A percentile compares a stretch with the other conserved stretches of the same genome.
Evolutionary conservation across 495 filamentous ascomycete species (phyloP).

Genomic region (Apodospora peruviana): DNA sequence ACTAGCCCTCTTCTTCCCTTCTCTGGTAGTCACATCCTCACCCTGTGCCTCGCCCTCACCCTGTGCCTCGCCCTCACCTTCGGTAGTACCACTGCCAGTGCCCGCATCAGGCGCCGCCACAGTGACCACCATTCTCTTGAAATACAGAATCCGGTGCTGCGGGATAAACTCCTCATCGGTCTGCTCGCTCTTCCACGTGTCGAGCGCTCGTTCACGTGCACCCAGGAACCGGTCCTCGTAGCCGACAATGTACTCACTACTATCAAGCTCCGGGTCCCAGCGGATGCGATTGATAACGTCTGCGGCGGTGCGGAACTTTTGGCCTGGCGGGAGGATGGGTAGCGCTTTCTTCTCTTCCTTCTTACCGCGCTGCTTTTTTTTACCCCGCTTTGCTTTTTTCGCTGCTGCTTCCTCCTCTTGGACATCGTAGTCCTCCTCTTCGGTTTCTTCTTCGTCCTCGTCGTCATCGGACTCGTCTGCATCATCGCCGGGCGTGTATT

Average conservation of each 20-base stretch:
- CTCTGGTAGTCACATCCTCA: neutral
- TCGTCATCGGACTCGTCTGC: constrained; percentile 25
- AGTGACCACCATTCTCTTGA: constrained; percentile 38
- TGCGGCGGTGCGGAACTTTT: constrained; percentile 37
- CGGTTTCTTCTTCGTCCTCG: constrained; percentile 26
- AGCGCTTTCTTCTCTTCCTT: constrained; percentile 12
- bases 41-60: neutral
- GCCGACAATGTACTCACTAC: constrained; percentile 61
- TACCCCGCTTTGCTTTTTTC: constrained; percentile 14
- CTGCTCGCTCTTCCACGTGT: constrained; percentile 66
- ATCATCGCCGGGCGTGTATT: constrained; percentile 30
- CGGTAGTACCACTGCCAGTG: neutral
- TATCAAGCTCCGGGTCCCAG: constrained; percentile 62
- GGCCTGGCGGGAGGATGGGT: constrained; percentile 8
- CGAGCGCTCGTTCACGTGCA: constrained; percentile 54
- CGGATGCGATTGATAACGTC: constrained; percentile 70
- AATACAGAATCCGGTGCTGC: constrained; percentile 70
- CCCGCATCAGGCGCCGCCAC: constrained; percentile 4
- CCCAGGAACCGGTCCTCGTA: constrained; percentile 73
- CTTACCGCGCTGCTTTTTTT: constrained; percentile 6
- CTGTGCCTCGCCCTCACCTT: neutral
- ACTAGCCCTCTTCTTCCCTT: constrained; percentile 23
- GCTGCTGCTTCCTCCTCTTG: neutral
- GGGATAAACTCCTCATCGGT: constrained; percentile 86
- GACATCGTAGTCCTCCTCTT: constrained; percentile 15